Evolutionary conservation across 2,329 filamentous ascomycete genomes (phyloP).

Genomic region (Fusarium pilosicola): DNA sequence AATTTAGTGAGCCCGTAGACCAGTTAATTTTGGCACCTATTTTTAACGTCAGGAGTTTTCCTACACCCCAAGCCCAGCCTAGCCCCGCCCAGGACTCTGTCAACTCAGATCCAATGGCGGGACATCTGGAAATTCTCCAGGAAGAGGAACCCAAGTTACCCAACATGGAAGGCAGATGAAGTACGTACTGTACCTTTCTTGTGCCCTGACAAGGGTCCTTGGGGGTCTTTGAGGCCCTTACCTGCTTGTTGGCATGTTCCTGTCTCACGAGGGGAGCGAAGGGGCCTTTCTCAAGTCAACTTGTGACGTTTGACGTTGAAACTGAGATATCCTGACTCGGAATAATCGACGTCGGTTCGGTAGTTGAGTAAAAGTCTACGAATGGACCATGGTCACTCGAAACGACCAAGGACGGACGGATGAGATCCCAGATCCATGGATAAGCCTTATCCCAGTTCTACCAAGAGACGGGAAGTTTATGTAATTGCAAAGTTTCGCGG

Average conservation of each 20-base stretch:
- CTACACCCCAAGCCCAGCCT: background rate
- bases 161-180: slow-evolving; percentile 24
- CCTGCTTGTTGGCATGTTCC: slow-evolving; percentile 3
- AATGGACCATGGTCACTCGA: background rate
- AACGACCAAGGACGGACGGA: background rate
- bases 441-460: background rate
- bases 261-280: slow-evolving; percentile 6
- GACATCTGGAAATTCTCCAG: slow-evolving; percentile 14
- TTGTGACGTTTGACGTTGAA: background rate
- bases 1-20: rapidly evolving
- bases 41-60: background rate
- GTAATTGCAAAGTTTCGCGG: slow-evolving; percentile 17
- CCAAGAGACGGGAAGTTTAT: slow-evolving; percentile 22
- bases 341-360: slow-evolving; percentile 5
- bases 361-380: background rate
- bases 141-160: slow-evolving; percentile 10
- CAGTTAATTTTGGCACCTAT: background rate
- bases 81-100: background rate
- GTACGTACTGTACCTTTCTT: background rate
- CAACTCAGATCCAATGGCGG: slow-evolving; percentile 21
- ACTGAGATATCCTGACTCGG: background rate
- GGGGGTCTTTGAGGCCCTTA: background rate
- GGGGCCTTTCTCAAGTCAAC: background rate
- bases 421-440: background rate
- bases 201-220: slow-evolving; percentile 1